A percentile compares a stretch with the other conserved stretches of the same genome.
Conservation (phyloP, 805 yeast species). For the Lachancea sp. region DNA sequence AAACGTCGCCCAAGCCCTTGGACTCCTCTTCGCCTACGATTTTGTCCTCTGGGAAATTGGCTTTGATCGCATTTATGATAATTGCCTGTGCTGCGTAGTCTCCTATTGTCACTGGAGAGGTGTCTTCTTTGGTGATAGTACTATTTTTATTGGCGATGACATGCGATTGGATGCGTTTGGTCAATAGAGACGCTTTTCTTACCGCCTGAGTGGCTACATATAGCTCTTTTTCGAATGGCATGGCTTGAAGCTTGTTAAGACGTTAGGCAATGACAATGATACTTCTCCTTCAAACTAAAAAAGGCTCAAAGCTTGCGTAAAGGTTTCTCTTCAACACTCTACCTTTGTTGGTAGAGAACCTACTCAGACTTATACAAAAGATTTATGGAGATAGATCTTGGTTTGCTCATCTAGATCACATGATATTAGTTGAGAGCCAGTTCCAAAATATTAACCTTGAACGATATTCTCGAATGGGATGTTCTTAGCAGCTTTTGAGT, state of each 20-base stretch:
- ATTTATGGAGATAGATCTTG: too few relatives aligned
- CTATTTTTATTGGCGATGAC: constrained; percentile 43
- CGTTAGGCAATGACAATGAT: too few relatives aligned
- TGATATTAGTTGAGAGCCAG: too few relatives aligned
- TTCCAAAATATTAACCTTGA: too few relatives aligned
- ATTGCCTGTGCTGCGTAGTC: constrained; percentile 96
- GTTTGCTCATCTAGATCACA: too few relatives aligned
- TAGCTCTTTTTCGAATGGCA: constrained; percentile 57
- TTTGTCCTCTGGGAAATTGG: constrained; percentile 76
- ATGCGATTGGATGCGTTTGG: constrained; percentile 54
- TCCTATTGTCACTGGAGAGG: constrained; percentile 93
- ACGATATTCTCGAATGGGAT: too few relatives aligned
- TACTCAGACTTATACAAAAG: too few relatives aligned
- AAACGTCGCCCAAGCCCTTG: constrained; percentile 49
- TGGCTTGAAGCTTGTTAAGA: constrained; percentile 8
- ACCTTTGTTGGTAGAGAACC: too few relatives aligned
- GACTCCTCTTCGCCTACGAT: constrained; percentile 96
- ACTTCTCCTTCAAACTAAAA: too few relatives aligned
- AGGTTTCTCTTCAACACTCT: too few relatives aligned
- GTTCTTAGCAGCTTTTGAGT: too few relatives aligned
- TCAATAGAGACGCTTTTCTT: constrained; percentile 73
- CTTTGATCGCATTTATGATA: constrained; percentile 72
- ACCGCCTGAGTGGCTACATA: constrained; percentile 85
- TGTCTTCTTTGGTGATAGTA: constrained; percentile 76
- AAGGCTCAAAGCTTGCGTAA: too few relatives aligned